Evolutionary conservation across 176 grass and related monocot genomes (phyloP), one percentile per base, ranked within the genome.

Genomic region (Pharus latifolius): DNA sequence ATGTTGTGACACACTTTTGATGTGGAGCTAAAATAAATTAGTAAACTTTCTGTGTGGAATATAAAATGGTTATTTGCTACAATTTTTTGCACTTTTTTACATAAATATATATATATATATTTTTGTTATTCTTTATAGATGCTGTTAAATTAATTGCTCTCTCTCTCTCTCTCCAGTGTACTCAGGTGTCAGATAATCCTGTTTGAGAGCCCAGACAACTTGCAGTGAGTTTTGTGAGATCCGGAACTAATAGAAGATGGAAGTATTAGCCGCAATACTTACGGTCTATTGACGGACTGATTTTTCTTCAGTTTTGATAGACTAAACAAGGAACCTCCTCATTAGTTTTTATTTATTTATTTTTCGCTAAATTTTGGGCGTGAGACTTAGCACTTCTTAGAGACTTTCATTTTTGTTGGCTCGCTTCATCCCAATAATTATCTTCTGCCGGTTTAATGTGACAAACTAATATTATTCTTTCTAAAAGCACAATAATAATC

Each of bases 241-340:
- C 49, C 49, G 7, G 63, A 73, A 70, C 49, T 38, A 62, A 74
- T 85, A 76, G 49, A 63, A 63, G 70, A 50, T 57, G 63, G 49
- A 70, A 69, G 47, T 76, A 53, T 57, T 80, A 65, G 47, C 32
- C 57, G 69, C 65, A 75, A 65, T 70, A 85, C 49, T 51, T 58
- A 49, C 32, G 28, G 72, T 49, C 8, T 75, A 75, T 38, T 4
- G 77, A 69, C 70, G 69, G 72, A 60, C 63, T 76, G 64, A 57
- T 77, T 74, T 70, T 75, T 64, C 56, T 76, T 76, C 71, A 76
- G 75, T 86, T 86, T 86, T 80, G 77, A 76, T 81, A 86, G 83
- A 70, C 44, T 80, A 75, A 76, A 41, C 57, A 48, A 67, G 37
- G 41, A 69, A 40, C 49, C 25, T 49, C 54, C 31, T 64, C 56